A percentile compares a stretch with the other conserved stretches of the same genome.
phyloP scores from a whole-genome alignment of 2,329 filamentous ascomycete genomes.

The Penicillium digitatum region DNA sequence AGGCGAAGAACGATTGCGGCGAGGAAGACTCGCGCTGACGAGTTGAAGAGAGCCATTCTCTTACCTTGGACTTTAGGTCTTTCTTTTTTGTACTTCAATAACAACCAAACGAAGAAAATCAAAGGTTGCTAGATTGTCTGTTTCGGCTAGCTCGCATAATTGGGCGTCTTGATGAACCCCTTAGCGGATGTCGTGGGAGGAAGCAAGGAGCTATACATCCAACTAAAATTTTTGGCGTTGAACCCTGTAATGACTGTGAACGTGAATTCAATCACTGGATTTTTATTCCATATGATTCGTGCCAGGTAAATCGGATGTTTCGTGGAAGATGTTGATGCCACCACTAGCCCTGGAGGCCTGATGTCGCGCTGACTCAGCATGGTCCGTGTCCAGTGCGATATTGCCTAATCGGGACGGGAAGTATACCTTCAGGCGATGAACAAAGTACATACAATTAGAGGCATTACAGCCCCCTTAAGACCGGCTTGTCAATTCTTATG shows the following conservation, averaged over 20 bases:
- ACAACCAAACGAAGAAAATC: neutral
- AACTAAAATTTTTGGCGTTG: neutral
- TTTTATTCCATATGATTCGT: neutral
- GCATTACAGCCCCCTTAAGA: neutral
- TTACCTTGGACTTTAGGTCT: neutral
- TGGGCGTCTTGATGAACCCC: conserved; percentile 1
- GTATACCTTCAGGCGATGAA: neutral
- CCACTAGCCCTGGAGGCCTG: neutral
- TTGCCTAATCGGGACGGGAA: neutral
- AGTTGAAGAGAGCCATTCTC: conserved; percentile 30
- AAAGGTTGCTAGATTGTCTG: neutral
- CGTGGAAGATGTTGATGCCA: conserved; percentile 1
- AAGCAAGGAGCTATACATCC: neutral
- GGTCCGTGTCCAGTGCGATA: neutral
- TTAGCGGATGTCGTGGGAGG: neutral
- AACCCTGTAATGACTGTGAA: neutral
- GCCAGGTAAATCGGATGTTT: neutral
- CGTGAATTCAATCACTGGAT: neutral
- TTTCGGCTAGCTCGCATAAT: conserved; percentile 5
- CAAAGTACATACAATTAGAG: neutral
- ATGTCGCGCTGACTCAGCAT: neutral
- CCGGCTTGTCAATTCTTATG: rapidly evolving
- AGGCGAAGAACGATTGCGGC: conserved; percentile 60
- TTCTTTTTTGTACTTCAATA: neutral
- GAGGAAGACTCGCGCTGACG: conserved; percentile 33